Evolutionary conservation across 1,284 basidiomycete species (phyloP).

Genomic region (Sparassis latifolia): DNA sequence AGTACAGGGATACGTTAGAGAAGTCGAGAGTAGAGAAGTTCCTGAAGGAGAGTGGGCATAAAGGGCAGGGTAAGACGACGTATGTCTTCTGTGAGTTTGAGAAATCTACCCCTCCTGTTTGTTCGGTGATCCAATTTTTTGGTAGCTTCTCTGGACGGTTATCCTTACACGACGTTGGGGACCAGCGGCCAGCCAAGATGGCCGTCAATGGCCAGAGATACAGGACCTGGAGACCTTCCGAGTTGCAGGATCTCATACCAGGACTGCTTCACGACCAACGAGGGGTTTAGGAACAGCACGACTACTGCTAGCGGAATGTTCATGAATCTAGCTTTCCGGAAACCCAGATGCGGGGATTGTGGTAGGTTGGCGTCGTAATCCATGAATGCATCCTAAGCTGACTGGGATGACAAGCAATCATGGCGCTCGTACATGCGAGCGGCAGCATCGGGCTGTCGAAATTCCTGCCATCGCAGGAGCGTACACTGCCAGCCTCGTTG

Average conservation of each 20-base stretch:
- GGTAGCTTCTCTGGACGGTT: constrained; percentile 22
- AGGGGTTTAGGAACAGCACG: background rate
- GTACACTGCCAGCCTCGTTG: constrained; percentile 9
- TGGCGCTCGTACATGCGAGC: constrained; percentile 36
- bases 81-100: constrained; percentile 20
- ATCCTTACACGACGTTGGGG: constrained; percentile 17
- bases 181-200: constrained; percentile 10
- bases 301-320: constrained; percentile 30
- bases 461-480: constrained; percentile 33
- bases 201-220: constrained; percentile 10
- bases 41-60: constrained; percentile 13
- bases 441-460: constrained; percentile 38
- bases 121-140: background rate
- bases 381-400: background rate
- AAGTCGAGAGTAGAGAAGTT: constrained; percentile 10
- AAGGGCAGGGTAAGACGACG: constrained; percentile 12
- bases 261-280: constrained; percentile 15
- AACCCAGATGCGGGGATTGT: constrained; percentile 41
- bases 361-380: constrained; percentile 24
- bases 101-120: background rate
- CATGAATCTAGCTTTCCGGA: constrained; percentile 37
- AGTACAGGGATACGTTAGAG: constrained; percentile 14
- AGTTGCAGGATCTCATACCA: constrained; percentile 16
- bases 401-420: constrained; percentile 28
- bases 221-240: constrained; percentile 3